Conservation (phyloP, 106 monocot genomes). For the Phalaenopsis aphrodite region DNA sequence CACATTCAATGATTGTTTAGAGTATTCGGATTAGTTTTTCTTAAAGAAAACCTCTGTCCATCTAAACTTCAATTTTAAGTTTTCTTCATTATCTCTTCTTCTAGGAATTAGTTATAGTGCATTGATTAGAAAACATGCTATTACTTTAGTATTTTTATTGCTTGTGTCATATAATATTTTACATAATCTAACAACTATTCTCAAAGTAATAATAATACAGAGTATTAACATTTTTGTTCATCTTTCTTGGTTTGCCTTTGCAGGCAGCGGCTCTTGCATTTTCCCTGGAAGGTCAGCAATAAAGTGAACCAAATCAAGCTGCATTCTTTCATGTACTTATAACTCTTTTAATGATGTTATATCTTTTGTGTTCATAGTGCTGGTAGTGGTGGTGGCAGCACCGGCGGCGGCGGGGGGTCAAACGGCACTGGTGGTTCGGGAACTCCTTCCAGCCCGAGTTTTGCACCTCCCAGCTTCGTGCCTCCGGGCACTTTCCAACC, state of each 20-base stretch:
- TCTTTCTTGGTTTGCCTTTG: not conserved
- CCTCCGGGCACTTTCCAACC: not conserved
- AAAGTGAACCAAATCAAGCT: not conserved
- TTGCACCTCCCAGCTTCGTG: not conserved
- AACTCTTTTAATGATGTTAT: not conserved
- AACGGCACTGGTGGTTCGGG: not conserved
- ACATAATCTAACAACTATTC: no score
- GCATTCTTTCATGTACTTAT: not conserved
- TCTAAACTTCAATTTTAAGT: no score
- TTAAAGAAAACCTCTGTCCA: no score
- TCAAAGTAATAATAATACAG: not conserved
- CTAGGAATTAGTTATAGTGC: no score
- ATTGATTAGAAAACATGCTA: no score
- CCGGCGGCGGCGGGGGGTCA: not conserved
- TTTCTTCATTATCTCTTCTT: no score
- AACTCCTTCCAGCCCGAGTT: not conserved
- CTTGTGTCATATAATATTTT: no score
- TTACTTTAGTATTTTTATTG: no score
- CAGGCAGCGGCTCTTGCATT: constrained; percentile 8
- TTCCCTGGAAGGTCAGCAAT: constrained; percentile 7
- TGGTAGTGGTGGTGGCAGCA: not conserved
- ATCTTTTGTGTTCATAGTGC: constrained; percentile 4
- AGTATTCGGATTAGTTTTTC: no score
- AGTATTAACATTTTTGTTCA: not conserved
- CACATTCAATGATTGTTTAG: no score